Conservation (phyloP, 768 basidiomycete species). For the Kwoniella botswanensis region DNA sequence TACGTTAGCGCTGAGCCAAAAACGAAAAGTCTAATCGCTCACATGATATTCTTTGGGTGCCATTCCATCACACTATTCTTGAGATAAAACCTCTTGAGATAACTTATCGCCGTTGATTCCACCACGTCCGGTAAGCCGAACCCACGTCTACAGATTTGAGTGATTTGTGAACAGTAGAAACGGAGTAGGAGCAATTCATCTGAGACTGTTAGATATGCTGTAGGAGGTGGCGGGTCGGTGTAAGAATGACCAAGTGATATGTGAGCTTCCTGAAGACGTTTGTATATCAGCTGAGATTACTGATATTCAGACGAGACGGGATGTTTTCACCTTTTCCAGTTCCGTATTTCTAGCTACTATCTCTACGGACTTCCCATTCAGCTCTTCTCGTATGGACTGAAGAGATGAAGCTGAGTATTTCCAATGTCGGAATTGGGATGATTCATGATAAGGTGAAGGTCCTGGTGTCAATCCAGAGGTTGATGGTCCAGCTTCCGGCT, state of each 20-base stretch:
- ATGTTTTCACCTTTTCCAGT: constrained; percentile 69
- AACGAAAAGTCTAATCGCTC: constrained; percentile 39
- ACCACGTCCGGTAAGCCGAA: constrained; percentile 91
- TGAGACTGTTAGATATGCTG: constrained; percentile 74
- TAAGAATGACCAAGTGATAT: constrained; percentile 45
- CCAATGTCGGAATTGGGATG: constrained; percentile 74
- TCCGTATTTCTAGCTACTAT: constrained; percentile 79
- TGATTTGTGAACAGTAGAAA: constrained; percentile 84
- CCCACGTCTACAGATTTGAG: constrained; percentile 73
- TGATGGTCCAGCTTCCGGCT: constrained; percentile 36
- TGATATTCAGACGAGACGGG: not conserved
- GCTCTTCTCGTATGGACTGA: constrained; percentile 64
- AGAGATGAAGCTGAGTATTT: constrained; percentile 77
- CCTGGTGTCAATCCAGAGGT: constrained; percentile 20
- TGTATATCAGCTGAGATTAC: constrained; percentile 15
- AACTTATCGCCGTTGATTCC: constrained; percentile 87
- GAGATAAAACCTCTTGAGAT: constrained; percentile 94
- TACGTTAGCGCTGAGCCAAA: not conserved
- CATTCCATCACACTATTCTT: constrained; percentile 99
- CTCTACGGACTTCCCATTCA: constrained; percentile 77
- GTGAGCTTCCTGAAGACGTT: constrained; percentile 27
- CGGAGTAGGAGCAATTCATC: constrained; percentile 90
- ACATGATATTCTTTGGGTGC: constrained; percentile 99
- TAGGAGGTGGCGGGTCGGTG: constrained; percentile 63
- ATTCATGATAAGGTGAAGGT: constrained; percentile 51